Evolutionary conservation across 176 grass and related monocot species (phyloP).

Genomic region (Ensete ventricosum): DNA sequence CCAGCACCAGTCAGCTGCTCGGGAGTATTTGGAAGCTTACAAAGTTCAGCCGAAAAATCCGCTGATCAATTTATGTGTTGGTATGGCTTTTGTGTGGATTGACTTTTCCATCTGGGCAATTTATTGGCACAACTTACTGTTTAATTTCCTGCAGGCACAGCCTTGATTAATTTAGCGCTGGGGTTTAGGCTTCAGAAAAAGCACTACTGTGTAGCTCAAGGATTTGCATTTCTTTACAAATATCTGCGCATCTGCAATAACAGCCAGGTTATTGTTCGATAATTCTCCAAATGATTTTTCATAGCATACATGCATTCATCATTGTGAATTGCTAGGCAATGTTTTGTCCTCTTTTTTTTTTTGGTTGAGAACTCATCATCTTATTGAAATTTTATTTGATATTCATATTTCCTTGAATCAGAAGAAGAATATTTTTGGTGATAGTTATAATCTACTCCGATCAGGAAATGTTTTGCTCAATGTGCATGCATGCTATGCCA

Average conservation of each 20-base stretch:
- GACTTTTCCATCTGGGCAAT: not conserved
- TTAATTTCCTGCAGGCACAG: conserved; percentile 41
- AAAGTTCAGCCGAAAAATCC: conserved; percentile 79
- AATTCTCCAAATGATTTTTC: not conserved
- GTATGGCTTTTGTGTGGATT: conserved; percentile 21
- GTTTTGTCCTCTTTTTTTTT: no score
- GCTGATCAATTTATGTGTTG: conserved; percentile 80
- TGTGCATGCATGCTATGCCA: not conserved
- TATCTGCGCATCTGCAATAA: conserved; percentile 54
- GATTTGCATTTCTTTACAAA: conserved; percentile 68
- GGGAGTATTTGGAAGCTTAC: conserved; percentile 87
- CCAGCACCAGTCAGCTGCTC: conserved; percentile 74
- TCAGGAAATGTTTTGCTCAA: not conserved
- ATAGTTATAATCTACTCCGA: not conserved
- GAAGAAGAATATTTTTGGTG: not conserved
- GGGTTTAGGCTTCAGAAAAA: conserved; percentile 95
- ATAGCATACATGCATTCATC: not conserved
- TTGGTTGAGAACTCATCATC: no score
- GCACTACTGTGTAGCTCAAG: conserved; percentile 82
- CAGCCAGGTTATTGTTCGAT: conserved; percentile 44
- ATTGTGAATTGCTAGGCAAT: no score
- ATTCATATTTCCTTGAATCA: not conserved
- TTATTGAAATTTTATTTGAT: not conserved
- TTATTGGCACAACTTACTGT: not conserved
- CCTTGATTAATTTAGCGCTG: conserved; percentile 79